phyloP scores from a whole-genome alignment of 2,329 filamentous ascomycete species.

The Albophoma yamanashiensis region DNA sequence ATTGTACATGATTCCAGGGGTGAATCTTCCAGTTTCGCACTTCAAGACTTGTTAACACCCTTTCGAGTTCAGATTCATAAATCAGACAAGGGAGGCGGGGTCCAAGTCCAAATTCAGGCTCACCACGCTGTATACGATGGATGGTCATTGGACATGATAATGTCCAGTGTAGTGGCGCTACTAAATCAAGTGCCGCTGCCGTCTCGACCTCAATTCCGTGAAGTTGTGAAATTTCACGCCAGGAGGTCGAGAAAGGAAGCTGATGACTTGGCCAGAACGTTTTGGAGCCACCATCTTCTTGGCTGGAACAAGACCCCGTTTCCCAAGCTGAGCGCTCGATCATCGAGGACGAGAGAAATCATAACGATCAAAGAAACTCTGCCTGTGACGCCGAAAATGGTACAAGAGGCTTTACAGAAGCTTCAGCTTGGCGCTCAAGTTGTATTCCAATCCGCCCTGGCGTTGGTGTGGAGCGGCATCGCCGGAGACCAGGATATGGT shows the following conservation, averaged over 20 bases:
- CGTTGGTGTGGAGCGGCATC: slow-evolving; percentile 55
- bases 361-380: slow-evolving; percentile 7
- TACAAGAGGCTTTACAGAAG: slow-evolving; percentile 22
- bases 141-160: slow-evolving; percentile 75
- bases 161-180: slow-evolving; percentile 52
- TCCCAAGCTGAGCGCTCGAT: slow-evolving; percentile 34
- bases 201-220: slow-evolving; percentile 46
- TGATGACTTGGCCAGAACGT: slow-evolving; percentile 38
- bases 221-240: slow-evolving; percentile 43
- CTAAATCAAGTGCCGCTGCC: slow-evolving; percentile 20
- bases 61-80: slow-evolving; percentile 46
- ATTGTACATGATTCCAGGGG: slow-evolving; percentile 25
- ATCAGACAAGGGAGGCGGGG: slow-evolving; percentile 7
- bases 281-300: slow-evolving; percentile 60
- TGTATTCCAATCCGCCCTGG: slow-evolving; percentile 64
- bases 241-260: slow-evolving; percentile 12
- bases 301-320: slow-evolving; percentile 42
- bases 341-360: slow-evolving; percentile 12
- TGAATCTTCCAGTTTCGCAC: slow-evolving; percentile 26
- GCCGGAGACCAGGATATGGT: slow-evolving; percentile 54
- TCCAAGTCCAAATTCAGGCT: slow-evolving; percentile 41
- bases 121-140: slow-evolving; percentile 87
- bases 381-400: slow-evolving; percentile 5
- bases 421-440: slow-evolving; percentile 53
- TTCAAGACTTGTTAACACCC: slow-evolving; percentile 39